These are phyloP conservation scores for Setaria italica DNA, from an alignment of 202 grass and related monocot species.

Conservation along the genomic window DNA sequence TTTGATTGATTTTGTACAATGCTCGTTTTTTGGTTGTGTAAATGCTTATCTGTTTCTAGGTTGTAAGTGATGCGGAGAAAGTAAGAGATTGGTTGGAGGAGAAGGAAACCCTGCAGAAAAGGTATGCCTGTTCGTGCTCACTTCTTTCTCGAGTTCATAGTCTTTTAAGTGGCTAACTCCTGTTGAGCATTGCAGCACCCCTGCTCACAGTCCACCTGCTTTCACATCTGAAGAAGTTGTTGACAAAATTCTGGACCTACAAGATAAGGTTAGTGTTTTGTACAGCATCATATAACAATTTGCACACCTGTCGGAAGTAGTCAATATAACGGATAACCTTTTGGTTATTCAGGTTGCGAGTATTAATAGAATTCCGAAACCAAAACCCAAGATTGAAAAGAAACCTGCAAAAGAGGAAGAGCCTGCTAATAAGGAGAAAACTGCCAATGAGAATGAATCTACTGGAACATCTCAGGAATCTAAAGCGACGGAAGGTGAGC, in stretches of 20 bases:
- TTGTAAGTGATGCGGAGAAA: constrained; percentile 76
- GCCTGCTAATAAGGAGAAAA: constrained; percentile 57
- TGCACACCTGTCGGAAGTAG: background rate
- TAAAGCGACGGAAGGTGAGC: constrained; percentile 41
- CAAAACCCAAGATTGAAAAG: constrained; percentile 95
- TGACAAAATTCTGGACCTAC: constrained; percentile 68
- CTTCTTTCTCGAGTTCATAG: constrained; percentile 13
- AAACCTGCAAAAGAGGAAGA: constrained; percentile 81
- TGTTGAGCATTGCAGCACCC: constrained; percentile 53
- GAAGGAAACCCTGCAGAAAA: constrained; percentile 91
- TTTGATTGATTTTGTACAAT: constrained; percentile 1
- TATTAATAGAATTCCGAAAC: constrained; percentile 92
- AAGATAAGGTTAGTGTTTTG: constrained; percentile 72
- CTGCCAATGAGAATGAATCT: constrained; percentile 36
- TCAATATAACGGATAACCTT: background rate
- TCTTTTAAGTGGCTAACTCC: constrained; percentile 33
- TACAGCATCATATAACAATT: constrained; percentile 4
- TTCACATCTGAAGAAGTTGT: constrained; percentile 87
- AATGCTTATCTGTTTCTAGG: constrained; percentile 53
- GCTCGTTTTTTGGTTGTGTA: constrained; percentile 17
- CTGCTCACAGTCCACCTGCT: constrained; percentile 55
- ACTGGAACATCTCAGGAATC: constrained; percentile 45
- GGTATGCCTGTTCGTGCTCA: constrained; percentile 46
- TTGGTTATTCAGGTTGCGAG: constrained; percentile 65
- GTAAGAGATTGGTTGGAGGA: constrained; percentile 82